phyloP scores from a whole-genome alignment of 2,329 filamentous ascomycete genomes.

The Graphiopsis chlorocephala region DNA sequence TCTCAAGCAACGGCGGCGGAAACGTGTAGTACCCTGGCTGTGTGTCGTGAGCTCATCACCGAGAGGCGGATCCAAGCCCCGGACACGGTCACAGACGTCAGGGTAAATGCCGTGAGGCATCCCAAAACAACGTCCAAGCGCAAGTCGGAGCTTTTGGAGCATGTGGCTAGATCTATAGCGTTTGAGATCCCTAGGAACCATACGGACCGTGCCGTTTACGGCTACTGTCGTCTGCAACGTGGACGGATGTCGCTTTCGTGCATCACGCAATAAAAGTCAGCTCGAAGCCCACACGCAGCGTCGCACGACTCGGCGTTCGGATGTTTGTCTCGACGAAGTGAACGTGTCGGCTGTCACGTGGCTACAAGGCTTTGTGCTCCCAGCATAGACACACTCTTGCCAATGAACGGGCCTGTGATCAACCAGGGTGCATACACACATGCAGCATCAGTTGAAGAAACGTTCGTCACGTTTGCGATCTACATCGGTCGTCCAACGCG shows the following conservation, averaged over 20 bases:
- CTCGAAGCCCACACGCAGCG: not conserved
- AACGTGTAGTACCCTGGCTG: slow-evolving; percentile 1
- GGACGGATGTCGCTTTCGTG: slow-evolving; percentile 1
- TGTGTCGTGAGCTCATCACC: slow-evolving; percentile 11
- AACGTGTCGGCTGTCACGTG: slow-evolving; percentile 8
- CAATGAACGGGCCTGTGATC: slow-evolving; percentile 5
- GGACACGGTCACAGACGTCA: slow-evolving; percentile 8
- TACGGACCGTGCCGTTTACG: slow-evolving; percentile 17
- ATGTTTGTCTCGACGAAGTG: slow-evolving; percentile 8
- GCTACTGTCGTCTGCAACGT: slow-evolving; percentile 13
- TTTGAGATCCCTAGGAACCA: slow-evolving; percentile 15
- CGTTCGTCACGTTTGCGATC: slow-evolving; percentile 12
- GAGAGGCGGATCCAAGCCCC: slow-evolving; percentile 12
- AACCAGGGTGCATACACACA: not conserved
- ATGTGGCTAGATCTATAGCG: slow-evolving; percentile 14
- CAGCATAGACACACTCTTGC: not conserved
- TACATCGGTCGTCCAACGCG: not conserved
- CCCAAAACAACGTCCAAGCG: slow-evolving; percentile 11
- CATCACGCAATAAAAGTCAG: slow-evolving; percentile 11
- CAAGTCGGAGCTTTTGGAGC: slow-evolving; percentile 14
- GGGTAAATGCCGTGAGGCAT: slow-evolving; percentile 16
- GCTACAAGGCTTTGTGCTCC: not conserved
- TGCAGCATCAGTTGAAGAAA: not conserved
- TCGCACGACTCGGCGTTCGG: slow-evolving; percentile 6
- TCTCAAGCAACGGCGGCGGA: slow-evolving; percentile 16